phyloP scores from a whole-genome alignment of 768 basidiomycete species.

The Pulveroboletus ravenelii region DNA sequence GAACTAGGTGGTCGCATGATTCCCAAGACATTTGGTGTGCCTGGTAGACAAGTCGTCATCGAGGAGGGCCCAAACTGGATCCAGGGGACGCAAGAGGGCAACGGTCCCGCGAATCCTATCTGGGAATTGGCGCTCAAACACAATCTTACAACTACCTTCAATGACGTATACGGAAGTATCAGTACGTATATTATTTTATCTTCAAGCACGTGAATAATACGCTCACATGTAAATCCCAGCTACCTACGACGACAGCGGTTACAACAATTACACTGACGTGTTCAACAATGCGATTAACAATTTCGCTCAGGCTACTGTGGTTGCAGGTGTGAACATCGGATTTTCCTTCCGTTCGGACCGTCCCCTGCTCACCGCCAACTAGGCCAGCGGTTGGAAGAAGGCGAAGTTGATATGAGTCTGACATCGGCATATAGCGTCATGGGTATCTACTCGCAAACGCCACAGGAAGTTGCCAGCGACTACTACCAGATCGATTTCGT shows the following conservation, averaged over 20 bases:
- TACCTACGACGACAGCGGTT: constrained; percentile 51
- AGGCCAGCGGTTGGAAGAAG: constrained; percentile 15
- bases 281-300: constrained; percentile 39
- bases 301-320: constrained; percentile 38
- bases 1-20: constrained; percentile 65
- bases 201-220: not conserved
- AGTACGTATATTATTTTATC: constrained; percentile 32
- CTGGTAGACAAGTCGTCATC: constrained; percentile 37
- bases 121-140: constrained; percentile 54
- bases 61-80: constrained; percentile 64
- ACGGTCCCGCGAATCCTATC: constrained; percentile 57
- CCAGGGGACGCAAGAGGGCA: constrained; percentile 45
- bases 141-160: constrained; percentile 42
- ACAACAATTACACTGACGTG: constrained; percentile 43
- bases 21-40: constrained; percentile 39
- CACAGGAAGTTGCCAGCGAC: constrained; percentile 49
- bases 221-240: constrained; percentile 30
- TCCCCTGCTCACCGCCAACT: constrained; percentile 20
- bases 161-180: constrained; percentile 40
- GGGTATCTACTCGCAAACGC: constrained; percentile 41
- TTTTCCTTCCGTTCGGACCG: constrained; percentile 27
- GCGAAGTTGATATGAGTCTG: constrained; percentile 49
- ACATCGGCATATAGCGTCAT: constrained; percentile 51
- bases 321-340: constrained; percentile 41
- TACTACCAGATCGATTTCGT: constrained; percentile 49